A percentile compares a stretch with the other conserved stretches of the same genome.
phyloP scores from a whole-genome alignment of 495 filamentous ascomycete species.

The Cairneyella variabilis region DNA sequence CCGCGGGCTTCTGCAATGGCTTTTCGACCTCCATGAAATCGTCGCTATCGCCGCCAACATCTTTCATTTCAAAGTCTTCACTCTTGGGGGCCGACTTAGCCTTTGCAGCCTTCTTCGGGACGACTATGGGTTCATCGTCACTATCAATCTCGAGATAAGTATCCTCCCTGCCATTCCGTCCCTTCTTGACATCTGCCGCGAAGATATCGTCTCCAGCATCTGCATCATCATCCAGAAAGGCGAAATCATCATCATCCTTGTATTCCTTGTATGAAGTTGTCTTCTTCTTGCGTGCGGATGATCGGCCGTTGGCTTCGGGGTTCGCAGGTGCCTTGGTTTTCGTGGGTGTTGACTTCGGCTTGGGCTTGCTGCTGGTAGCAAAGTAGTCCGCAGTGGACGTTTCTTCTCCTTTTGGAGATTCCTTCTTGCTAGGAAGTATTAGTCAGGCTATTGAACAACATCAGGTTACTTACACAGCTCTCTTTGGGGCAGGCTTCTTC shows the following conservation, averaged over 20 bases:
- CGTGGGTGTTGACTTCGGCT: conserved; percentile 28
- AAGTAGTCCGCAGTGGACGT: conserved; percentile 60
- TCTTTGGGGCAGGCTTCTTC: conserved; percentile 41
- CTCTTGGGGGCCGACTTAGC: conserved; percentile 34
- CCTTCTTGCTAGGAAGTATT: conserved; percentile 28
- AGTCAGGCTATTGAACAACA: background rate
- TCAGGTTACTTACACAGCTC: conserved; percentile 26
- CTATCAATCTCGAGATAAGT: conserved; percentile 62
- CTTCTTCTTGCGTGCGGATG: conserved; percentile 29
- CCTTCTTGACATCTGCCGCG: conserved; percentile 55
- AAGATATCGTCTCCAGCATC: conserved; percentile 73
- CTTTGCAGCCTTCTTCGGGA: conserved; percentile 37
- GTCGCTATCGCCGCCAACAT: conserved; percentile 27
- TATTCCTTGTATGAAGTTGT: conserved; percentile 32
- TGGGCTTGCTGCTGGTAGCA: conserved; percentile 51
- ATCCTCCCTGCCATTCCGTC: conserved; percentile 60
- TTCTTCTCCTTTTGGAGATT: conserved; percentile 44
- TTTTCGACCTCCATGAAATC: conserved; percentile 24
- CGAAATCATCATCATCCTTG: conserved; percentile 37
- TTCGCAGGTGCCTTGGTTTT: conserved; percentile 23
- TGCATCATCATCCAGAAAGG: conserved; percentile 54
- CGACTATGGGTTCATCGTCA: conserved; percentile 48
- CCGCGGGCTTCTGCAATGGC: conserved; percentile 25
- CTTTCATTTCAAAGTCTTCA: conserved; percentile 46
- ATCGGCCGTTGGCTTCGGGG: conserved; percentile 26